Conservation (phyloP, 163 green algal genomes). For the Scenedesmus sp. region DNA sequence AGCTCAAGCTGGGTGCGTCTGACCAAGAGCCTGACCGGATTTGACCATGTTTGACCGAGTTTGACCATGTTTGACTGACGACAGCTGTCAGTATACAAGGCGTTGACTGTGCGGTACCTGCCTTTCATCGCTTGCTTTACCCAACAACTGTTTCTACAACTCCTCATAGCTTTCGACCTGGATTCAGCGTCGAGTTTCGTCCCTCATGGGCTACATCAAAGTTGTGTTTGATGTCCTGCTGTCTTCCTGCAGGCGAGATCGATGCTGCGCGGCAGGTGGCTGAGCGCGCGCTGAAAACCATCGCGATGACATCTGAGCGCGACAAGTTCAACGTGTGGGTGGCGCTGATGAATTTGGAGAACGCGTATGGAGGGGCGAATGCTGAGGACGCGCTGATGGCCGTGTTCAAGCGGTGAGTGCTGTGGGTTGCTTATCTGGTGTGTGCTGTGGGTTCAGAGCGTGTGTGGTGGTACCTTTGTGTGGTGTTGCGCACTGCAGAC, state of each 20-base stretch:
- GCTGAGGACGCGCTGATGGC: slow-evolving; percentile 81
- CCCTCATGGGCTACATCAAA: no score
- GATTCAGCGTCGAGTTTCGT: no score
- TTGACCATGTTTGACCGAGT: slow-evolving; percentile 3
- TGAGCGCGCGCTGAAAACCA: slow-evolving; percentile 89
- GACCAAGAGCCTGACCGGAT: not conserved
- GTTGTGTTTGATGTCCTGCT: not conserved
- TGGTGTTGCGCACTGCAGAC: not conserved
- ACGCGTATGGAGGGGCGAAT: slow-evolving; percentile 77
- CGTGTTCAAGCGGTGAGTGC: slow-evolving; percentile 77
- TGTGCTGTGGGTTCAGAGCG: not conserved
- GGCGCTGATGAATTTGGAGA: slow-evolving; percentile 96
- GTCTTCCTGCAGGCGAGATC: slow-evolving; percentile 24
- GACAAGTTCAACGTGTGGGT: slow-evolving; percentile 98
- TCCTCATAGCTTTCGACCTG: no score
- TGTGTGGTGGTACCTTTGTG: not conserved
- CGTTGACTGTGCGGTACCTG: not conserved
- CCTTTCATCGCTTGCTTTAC: not conserved
- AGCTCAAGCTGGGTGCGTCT: slow-evolving; percentile 86
- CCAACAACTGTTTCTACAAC: not conserved
- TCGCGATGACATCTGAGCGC: slow-evolving; percentile 83
- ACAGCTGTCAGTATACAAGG: no score
- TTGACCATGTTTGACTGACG: not conserved
- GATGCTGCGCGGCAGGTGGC: slow-evolving; percentile 77
- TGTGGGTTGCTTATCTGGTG: not conserved